Conservation (phyloP, 768 basidiomycete species). For the Mycena vulgaris region DNA sequence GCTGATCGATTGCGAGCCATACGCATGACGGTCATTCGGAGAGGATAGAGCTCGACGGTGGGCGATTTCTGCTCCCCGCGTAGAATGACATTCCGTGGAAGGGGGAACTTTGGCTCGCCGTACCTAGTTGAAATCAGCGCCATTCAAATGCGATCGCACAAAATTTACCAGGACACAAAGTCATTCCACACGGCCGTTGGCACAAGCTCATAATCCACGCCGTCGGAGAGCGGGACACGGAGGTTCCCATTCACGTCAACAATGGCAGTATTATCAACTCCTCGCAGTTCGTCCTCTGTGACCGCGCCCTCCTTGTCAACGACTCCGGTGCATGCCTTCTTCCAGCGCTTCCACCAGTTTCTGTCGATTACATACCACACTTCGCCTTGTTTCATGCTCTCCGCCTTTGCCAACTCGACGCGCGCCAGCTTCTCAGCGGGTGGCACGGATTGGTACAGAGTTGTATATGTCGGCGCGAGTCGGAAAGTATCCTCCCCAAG, state of each 20-base stretch:
- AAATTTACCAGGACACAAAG: slow-evolving; percentile 74
- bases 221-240: slow-evolving; percentile 64
- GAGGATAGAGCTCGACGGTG: slow-evolving; percentile 81
- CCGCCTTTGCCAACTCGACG: slow-evolving; percentile 63
- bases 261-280: slow-evolving; percentile 82
- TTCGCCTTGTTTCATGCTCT: slow-evolving; percentile 73
- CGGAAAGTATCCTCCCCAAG: slow-evolving; percentile 62
- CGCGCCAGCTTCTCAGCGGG: slow-evolving; percentile 64
- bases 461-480: slow-evolving; percentile 43
- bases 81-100: slow-evolving; percentile 79
- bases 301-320: slow-evolving; percentile 78
- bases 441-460: slow-evolving; percentile 47
- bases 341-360: slow-evolving; percentile 84
- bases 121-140: slow-evolving; percentile 68
- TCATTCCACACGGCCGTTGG: slow-evolving; percentile 80
- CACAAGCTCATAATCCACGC: slow-evolving; percentile 81
- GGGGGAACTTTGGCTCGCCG: slow-evolving; percentile 67
- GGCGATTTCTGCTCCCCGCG: slow-evolving; percentile 67
- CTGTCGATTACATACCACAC: slow-evolving; percentile 85
- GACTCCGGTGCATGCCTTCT: slow-evolving; percentile 78
- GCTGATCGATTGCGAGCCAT: slow-evolving; percentile 46
- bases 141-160: neutral
- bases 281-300: slow-evolving; percentile 74
- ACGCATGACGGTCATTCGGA: slow-evolving; percentile 70
- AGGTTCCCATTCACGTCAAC: slow-evolving; percentile 70